Base-by-base conservation (phyloP, 2,329 filamentous ascomycete species). In the Colletotrichum theobromicola region DNA sequence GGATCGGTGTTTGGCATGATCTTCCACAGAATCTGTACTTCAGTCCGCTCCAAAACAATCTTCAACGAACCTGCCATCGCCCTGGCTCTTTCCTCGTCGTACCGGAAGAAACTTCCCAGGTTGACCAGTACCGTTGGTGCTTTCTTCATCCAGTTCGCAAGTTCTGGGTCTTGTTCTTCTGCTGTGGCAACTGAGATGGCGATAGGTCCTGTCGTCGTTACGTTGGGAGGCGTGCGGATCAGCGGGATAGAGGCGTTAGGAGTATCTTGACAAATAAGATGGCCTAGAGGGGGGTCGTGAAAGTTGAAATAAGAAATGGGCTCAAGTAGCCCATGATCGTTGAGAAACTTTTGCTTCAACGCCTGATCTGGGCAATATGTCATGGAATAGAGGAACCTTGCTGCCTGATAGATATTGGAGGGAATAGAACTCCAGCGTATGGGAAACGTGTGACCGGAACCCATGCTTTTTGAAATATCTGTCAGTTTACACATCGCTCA, bases 381-480 rank as follows among this genome's bases (percentile, higher is more conserved):
- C 50, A 71, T 42, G 24, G 10, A 18, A 42, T 76, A 79, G 18
- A 81, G 72, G 7, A 79, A 53, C 24, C 78, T 70, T 10, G 67
- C 9, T 24, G 76, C 62, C 15, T 81, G 76, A 26, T 79, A 77
- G 6, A 87, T 80, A 75, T 89, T 89, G 7, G 79, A 74, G 5
- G 84, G 83, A 35, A 89, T 81, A 1, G 84, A 78, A 63, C 79
- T 78, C 80, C 79, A 83, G 1, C 88, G 87, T 0, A 90, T 79
- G 0, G 88, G 88, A 64, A 85, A 90, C 0, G 81, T 75, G 69
- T 84, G 86, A 5, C 84, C 86, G 1, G 86, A 86, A 3, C 82
- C 83, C 0, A 85, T 80, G 32, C 87, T 88, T 46, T 7, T 42
- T 18, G 21, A 57, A 35, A 12, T 32, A 12, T 42, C 37, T 15